Percentiles rank a stretch among this genome's conserved stretches.
These are phyloP conservation scores for Flaveria trinervia DNA, from an alignment of 129 eudicot genomes.

Conservation along the genomic window DNA sequence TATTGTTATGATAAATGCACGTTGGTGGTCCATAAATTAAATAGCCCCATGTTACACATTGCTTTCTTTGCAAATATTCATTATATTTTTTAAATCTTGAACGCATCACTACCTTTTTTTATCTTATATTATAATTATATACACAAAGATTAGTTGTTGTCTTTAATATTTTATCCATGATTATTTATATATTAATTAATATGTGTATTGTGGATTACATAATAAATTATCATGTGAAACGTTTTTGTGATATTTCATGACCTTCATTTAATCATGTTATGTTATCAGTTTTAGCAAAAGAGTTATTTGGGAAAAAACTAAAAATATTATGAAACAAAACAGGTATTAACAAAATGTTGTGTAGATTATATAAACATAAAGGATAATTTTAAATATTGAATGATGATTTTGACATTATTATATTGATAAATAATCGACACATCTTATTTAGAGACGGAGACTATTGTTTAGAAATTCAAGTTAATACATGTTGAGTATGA, in stretches of 20 bases:
- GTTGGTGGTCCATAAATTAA: background rate
- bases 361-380: background rate
- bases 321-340: background rate
- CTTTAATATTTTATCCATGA: background rate
- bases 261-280: background rate
- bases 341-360: background rate
- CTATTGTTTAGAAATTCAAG: too few species aligned
- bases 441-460: background rate
- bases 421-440: background rate
- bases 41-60: constrained; percentile 12
- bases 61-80: constrained; percentile 6
- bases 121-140: too few species aligned
- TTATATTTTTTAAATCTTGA: background rate
- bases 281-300: background rate
- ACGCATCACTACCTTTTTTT: background rate
- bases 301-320: background rate
- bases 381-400: background rate
- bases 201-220: background rate
- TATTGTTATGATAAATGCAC: constrained; percentile 3
- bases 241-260: background rate
- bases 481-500: too few species aligned
- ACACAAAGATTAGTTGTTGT: background rate
- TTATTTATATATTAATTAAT: background rate
- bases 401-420: background rate
- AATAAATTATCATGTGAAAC: background rate